These are phyloP conservation scores for Ophiobolus disseminans DNA, from an alignment of 2,329 filamentous ascomycete species.

Conservation along the genomic window DNA sequence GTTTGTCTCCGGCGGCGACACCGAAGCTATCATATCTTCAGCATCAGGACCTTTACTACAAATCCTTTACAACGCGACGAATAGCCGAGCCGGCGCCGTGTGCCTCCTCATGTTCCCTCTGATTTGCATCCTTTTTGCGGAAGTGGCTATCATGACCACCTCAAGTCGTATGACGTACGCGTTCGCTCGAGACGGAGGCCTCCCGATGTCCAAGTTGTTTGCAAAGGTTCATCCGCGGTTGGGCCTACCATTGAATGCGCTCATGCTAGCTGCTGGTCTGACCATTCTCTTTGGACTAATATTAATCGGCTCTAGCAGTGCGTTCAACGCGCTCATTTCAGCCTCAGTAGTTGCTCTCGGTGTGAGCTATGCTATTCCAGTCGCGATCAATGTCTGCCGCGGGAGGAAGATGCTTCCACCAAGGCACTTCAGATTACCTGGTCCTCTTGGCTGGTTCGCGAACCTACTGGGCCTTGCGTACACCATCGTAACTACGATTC, in stretches of 20 bases:
- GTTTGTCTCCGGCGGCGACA: constrained; percentile 65
- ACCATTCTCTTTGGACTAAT: constrained; percentile 74
- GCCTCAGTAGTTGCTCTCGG: constrained; percentile 75
- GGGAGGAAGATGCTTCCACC: constrained; percentile 70
- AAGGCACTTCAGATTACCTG: constrained; percentile 64
- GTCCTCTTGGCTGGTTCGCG: constrained; percentile 64
- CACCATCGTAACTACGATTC: constrained; percentile 72
- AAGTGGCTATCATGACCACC: constrained; percentile 70
- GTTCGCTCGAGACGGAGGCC: constrained; percentile 70
- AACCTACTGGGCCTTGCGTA: constrained; percentile 69
- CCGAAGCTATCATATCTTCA: constrained; percentile 63
- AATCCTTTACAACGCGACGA: constrained; percentile 69
- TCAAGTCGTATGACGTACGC: constrained; percentile 71
- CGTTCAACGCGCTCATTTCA: constrained; percentile 75
- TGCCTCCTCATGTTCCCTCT: constrained; percentile 73
- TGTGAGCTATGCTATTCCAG: constrained; percentile 76
- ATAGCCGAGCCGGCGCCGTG: constrained; percentile 66
- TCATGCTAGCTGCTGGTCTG: constrained; percentile 66
- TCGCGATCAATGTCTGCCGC: constrained; percentile 71
- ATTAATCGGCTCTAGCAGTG: constrained; percentile 70
- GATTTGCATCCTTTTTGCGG: constrained; percentile 69
- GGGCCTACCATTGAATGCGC: constrained; percentile 70
- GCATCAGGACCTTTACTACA: constrained; percentile 65
- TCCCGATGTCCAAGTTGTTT: constrained; percentile 68
- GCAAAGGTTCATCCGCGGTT: constrained; percentile 67